Evolutionary conservation across 768 basidiomycete species (phyloP).

Genomic region (Lactifluus piperatus): DNA sequence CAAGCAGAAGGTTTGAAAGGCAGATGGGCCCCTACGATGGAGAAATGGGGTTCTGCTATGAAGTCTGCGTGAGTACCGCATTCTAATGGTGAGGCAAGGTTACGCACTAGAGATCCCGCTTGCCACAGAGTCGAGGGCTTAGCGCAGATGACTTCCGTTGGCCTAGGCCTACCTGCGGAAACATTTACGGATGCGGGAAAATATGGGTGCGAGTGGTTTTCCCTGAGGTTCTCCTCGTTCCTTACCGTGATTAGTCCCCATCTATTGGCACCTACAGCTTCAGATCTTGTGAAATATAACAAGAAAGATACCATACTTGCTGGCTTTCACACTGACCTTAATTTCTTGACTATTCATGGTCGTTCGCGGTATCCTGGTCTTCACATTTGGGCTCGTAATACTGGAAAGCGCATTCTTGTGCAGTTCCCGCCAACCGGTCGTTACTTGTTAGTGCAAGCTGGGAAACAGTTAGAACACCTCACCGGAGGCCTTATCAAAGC

Average conservation of each 20-base stretch:
- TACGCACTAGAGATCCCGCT: slow-evolving; percentile 7
- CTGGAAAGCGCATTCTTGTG: slow-evolving; percentile 83
- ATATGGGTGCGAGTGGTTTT: slow-evolving; percentile 55
- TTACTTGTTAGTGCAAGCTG: slow-evolving; percentile 87
- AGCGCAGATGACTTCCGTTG: slow-evolving; percentile 82
- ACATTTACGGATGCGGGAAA: slow-evolving; percentile 70
- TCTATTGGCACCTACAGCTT: slow-evolving; percentile 88
- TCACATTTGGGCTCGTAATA: slow-evolving; percentile 92
- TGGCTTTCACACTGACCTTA: slow-evolving; percentile 91
- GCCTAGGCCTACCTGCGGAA: slow-evolving; percentile 63
- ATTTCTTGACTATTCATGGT: slow-evolving; percentile 88
- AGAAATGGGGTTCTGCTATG: slow-evolving; percentile 84
- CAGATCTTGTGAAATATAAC: slow-evolving; percentile 76
- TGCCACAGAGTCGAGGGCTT: slow-evolving; percentile 64
- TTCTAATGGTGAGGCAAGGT: neutral
- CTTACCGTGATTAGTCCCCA: slow-evolving; percentile 48
- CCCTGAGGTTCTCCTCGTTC: neutral
- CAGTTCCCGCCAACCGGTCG: slow-evolving; percentile 74
- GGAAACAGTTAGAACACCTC: slow-evolving; percentile 89
- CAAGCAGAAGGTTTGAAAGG: slow-evolving; percentile 44
- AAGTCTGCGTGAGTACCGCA: slow-evolving; percentile 60
- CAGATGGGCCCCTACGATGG: slow-evolving; percentile 67
- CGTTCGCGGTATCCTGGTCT: slow-evolving; percentile 81
- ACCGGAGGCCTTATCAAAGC: slow-evolving; percentile 82
- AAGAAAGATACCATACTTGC: slow-evolving; percentile 78